Base-by-base conservation (phyloP, 371 early-diverging fungal species). In the Vairimorpha necatrix region DNA sequence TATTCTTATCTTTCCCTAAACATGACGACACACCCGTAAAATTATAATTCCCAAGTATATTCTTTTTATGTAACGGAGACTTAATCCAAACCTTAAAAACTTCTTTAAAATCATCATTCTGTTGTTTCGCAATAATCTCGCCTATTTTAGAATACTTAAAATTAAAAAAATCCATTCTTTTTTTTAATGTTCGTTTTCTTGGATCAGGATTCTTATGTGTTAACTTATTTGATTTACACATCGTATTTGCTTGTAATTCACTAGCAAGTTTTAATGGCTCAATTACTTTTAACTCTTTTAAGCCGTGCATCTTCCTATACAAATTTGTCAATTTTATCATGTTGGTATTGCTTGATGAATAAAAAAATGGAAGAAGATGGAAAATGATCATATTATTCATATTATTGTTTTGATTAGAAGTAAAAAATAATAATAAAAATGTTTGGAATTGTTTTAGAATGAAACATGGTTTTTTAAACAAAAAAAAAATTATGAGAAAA, bases 51-150 rank as follows among this genome's bases (percentile, higher is more conserved):
- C 83, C 83, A 0, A 80, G 54, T 65, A 86, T 79, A 62, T 84
- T 86, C 61, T 83, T 82, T 46, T 67, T 74, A 76, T 86, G 86
- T 6, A 74, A 68, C 24, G 69, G 39, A 36, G 81, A 81, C 30
- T 66, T 69, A 14, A 69, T 72, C 86, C 86, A 86, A 0, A 78
- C 53, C 36, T 75, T 72, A 38, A 73, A 69, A 2, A 83, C 78
- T 36, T 78, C 82, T 53, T 69, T 58, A 68, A 76, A 82, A 50
- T 82, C 77, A 53, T 80, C 77, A 34, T 74, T 61, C 30, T 82
- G 72, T 61, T 83, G 80, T 70, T 73, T 76, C 16, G 82, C 83
- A 46, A 80, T 78, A 67, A 83, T 86, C 63, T 83, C 83, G 18
- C 84, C 86, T 20, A 83, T 80, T 62, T 79, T 82, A 53, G 75